A percentile compares a stretch with the other conserved stretches of the same genome.
These are phyloP conservation scores for Phialophora verrucosa DNA, from an alignment of 2,329 filamentous ascomycete genomes.

Conservation along the genomic window DNA sequence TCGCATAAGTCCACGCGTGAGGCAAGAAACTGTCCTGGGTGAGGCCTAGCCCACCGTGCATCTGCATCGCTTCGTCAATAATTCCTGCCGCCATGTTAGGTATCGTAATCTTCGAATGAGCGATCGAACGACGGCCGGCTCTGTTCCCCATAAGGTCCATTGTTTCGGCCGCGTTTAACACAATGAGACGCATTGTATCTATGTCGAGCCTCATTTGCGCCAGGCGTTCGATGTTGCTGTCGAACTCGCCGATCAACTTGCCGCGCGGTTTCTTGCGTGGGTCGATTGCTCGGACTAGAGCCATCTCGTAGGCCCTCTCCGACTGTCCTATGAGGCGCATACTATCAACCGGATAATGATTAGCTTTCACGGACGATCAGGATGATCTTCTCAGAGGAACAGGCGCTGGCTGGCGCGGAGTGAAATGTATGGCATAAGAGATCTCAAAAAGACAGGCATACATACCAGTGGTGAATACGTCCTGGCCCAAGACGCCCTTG, in stretches of 20 bases:
- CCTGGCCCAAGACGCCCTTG: conserved; percentile 86
- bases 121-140: conserved; percentile 78
- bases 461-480: conserved; percentile 75
- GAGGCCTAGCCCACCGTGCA: conserved; percentile 75
- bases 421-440: too few species aligned
- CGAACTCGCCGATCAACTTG: conserved; percentile 79
- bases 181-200: conserved; percentile 59
- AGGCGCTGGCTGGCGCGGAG: too few species aligned
- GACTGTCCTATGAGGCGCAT: conserved; percentile 85
- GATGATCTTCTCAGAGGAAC: too few species aligned
- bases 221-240: conserved; percentile 85
- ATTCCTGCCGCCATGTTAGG: conserved; percentile 26
- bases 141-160: conserved; percentile 87
- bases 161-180: conserved; percentile 85
- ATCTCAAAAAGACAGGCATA: not conserved
- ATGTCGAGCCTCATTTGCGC: conserved; percentile 67
- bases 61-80: conserved; percentile 35
- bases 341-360: not conserved
- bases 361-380: too few species aligned
- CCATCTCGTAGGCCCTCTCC: conserved; percentile 83
- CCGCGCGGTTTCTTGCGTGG: conserved; percentile 80
- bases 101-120: conserved; percentile 30
- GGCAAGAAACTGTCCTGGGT: conserved; percentile 85
- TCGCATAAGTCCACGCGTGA: conserved; percentile 70
- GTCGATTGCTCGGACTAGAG: conserved; percentile 86